Evolutionary conservation across 768 basidiomycete genomes (phyloP).

Genomic region (Trametes coccinea): DNA sequence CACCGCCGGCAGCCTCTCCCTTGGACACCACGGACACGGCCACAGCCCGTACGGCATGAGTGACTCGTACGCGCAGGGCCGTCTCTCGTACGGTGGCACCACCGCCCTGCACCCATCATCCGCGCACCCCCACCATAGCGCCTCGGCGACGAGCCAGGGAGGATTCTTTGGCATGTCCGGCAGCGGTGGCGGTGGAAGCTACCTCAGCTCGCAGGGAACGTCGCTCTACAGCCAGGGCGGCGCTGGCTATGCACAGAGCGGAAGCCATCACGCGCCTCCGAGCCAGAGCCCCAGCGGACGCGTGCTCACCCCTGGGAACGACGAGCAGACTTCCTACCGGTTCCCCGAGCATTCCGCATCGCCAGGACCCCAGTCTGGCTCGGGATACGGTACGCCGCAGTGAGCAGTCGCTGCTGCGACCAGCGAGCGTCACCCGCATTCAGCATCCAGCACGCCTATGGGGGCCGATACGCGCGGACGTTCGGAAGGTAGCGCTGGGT

Average conservation of each 20-base stretch:
- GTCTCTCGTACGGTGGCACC: constrained; percentile 21
- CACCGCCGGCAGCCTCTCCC: constrained; percentile 23
- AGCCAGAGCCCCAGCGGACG: constrained; percentile 19
- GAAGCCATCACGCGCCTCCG: constrained; percentile 16
- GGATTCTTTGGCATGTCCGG: constrained; percentile 26
- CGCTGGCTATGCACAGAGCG: constrained; percentile 22
- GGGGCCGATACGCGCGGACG: not conserved
- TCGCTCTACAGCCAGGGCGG: constrained; percentile 18
- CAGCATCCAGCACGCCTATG: not conserved
- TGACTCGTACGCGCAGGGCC: constrained; percentile 21
- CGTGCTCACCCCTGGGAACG: constrained; percentile 20
- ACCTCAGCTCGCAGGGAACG: constrained; percentile 19
- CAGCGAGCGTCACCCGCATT: not conserved
- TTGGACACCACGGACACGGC: constrained; percentile 23
- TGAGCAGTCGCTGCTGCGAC: constrained; percentile 11
- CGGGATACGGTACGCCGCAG: constrained; percentile 37
- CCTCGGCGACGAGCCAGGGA: constrained; percentile 8
- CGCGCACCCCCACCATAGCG: constrained; percentile 14
- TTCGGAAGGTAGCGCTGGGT: not conserved
- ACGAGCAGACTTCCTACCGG: constrained; percentile 24
- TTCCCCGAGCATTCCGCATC: constrained; percentile 33
- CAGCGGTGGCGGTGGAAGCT: constrained; percentile 20
- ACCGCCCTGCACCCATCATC: constrained; percentile 25
- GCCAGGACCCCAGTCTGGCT: constrained; percentile 33
- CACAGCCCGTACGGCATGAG: constrained; percentile 26